Conservation (phyloP, 139 green algal species). For the Desmodesmus armatus region DNA sequence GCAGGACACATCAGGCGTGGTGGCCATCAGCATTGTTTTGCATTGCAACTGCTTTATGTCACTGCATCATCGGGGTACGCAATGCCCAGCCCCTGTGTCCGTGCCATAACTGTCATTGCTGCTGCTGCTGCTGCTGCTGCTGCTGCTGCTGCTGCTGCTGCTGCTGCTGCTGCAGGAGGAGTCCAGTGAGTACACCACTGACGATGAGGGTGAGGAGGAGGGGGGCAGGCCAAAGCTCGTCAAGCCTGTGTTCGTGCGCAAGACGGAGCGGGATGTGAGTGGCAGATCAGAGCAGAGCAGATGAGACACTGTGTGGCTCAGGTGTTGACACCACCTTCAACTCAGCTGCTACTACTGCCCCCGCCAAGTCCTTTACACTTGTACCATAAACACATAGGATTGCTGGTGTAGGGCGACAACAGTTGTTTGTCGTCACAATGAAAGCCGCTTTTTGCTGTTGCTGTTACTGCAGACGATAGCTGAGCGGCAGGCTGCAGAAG, state of each 20-base stretch:
- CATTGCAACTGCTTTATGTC: too few species aligned
- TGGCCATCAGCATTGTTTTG: too few species aligned
- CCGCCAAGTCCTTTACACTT: too few species aligned
- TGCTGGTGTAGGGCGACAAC: too few species aligned
- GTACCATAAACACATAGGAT: too few species aligned
- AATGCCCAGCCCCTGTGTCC: not conserved
- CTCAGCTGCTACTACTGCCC: not conserved
- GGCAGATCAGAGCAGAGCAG: not conserved
- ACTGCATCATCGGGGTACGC: not conserved
- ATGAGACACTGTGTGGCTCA: not conserved
- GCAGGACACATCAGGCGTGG: too few species aligned
- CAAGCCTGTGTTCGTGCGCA: constrained; percentile 92
- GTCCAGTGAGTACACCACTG: constrained; percentile 84
- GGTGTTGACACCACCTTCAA: too few species aligned
- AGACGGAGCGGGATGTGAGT: constrained; percentile 76
- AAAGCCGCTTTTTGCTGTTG: not conserved
- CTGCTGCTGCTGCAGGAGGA: constrained; percentile 48
- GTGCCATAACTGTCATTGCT: not conserved
- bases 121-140: not conserved
- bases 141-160: not conserved
- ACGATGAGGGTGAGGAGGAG: constrained; percentile 70
- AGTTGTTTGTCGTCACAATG: not conserved
- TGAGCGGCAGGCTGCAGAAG: constrained; percentile 67
- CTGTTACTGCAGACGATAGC: constrained; percentile 73
- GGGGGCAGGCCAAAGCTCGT: constrained; percentile 65